Conservation (phyloP, 75 land plant genomes). For the Chamaecyparis obtusa region DNA sequence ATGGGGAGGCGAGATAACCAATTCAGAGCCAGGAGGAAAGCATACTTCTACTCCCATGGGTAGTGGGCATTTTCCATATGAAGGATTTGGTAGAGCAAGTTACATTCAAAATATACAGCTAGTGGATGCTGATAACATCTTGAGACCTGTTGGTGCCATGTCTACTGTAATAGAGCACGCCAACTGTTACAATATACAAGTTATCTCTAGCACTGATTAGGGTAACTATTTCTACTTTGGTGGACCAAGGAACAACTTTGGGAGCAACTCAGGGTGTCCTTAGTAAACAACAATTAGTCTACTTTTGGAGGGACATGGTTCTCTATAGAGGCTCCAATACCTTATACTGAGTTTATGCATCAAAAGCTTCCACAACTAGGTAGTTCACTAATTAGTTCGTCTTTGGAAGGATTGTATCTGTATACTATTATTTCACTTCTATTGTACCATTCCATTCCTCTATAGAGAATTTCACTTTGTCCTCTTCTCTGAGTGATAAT, state of each 20-base stretch:
- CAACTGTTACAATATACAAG: conserved; percentile 62
- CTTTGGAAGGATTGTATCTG: not conserved
- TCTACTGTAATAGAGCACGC: conserved; percentile 66
- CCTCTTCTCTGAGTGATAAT: too few relatives aligned
- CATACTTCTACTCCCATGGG: conserved; percentile 94
- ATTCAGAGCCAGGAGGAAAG: conserved; percentile 41
- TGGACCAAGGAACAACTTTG: conserved; percentile 40
- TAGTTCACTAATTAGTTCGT: not conserved
- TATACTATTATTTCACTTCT: too few relatives aligned
- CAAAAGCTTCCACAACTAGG: not conserved
- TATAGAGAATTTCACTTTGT: not conserved
- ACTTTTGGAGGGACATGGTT: too few relatives aligned
- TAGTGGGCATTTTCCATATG: conserved; percentile 74
- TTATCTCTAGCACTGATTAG: conserved; percentile 52
- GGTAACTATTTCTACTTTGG: conserved; percentile 77
- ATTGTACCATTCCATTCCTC: not conserved
- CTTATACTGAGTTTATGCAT: too few relatives aligned
- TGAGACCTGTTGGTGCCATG: conserved; percentile 35
- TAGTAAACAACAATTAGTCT: not conserved
- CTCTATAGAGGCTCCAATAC: too few relatives aligned
- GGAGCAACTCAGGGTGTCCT: conserved; percentile 53
- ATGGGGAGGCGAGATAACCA: conserved; percentile 93
- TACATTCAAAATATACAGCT: conserved; percentile 69
- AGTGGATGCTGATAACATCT: conserved; percentile 70
- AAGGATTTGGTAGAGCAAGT: conserved; percentile 71